These are phyloP conservation scores for Microcyclospora tardicrescens DNA, from an alignment of 2,329 filamentous ascomycete genomes.

Conservation along the genomic window DNA sequence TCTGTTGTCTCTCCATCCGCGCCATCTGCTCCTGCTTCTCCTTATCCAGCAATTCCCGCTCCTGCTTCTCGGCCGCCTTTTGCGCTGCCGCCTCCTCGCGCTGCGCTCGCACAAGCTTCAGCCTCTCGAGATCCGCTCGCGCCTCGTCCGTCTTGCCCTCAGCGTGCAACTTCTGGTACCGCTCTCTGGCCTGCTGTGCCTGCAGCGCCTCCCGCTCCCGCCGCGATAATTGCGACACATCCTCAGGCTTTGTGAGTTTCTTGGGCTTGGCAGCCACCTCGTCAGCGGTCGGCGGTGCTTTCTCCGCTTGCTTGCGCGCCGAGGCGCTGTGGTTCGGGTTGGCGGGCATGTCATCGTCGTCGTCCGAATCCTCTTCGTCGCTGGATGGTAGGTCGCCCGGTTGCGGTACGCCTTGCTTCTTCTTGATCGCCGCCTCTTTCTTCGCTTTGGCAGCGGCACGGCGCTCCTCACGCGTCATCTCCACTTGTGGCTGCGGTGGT, in stretches of 20 bases:
- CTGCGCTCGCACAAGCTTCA: slow-evolving; percentile 72
- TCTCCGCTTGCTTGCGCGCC: slow-evolving; percentile 53
- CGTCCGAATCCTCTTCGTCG: slow-evolving; percentile 47
- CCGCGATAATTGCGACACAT: slow-evolving; percentile 45
- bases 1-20: slow-evolving; percentile 35
- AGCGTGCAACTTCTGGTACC: slow-evolving; percentile 81
- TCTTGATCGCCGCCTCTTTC: slow-evolving; percentile 78
- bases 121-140: slow-evolving; percentile 70
- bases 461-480: slow-evolving; percentile 74
- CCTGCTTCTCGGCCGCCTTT: slow-evolving; percentile 55
- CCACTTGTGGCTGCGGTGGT: slow-evolving; percentile 28
- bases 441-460: slow-evolving; percentile 76
- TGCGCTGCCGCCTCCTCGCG: slow-evolving; percentile 70
- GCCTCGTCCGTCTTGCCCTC: slow-evolving; percentile 96
- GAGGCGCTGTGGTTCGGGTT: slow-evolving; percentile 77
- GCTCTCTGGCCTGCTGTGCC: slow-evolving; percentile 76
- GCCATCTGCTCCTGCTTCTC: slow-evolving; percentile 37
- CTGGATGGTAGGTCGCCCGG: slow-evolving; percentile 74
- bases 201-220: slow-evolving; percentile 68
- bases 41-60: slow-evolving; percentile 44
- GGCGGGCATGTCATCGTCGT: slow-evolving; percentile 56
- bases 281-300: slow-evolving; percentile 36
- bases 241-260: slow-evolving; percentile 44
- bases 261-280: slow-evolving; percentile 38
- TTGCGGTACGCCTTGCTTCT: slow-evolving; percentile 56